Evolutionary conservation across 495 filamentous ascomycete species (phyloP), one percentile per base, ranked within the genome.

Genomic region (Hyaloscypha hepaticicola): DNA sequence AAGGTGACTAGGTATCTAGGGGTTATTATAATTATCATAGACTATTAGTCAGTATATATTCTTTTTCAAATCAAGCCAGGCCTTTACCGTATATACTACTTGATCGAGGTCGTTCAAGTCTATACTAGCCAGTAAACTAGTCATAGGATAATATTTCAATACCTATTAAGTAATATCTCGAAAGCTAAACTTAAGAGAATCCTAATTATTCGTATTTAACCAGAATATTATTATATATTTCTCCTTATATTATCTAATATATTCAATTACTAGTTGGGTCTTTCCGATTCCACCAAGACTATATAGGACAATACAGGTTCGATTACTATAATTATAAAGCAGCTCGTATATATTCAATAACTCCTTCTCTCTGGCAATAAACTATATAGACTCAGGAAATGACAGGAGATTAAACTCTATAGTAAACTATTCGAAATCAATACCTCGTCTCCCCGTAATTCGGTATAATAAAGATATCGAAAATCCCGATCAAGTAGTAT

Each of bases 11-110:
- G 38, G 21, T 28, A 7, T 61, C 28, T 52, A n/a, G 8, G 59
- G 59, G 29, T 61, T 63, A 28, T 82, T 78, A 31, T 72, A 73
- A 63, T 79, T 83, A 56, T 82, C 77, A 51, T 80, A 50, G 60
- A 75, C 75, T 1, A 66, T 69, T 55, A 82, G 72, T 73, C 75
- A 80, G 59, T 70, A 68, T 70, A 45, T 77, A 61, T 33, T 77
- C 69, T 58, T 72, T 69, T 2, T 0, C 0, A 51, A 3, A 12
- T 61, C 38, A 52, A 61, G 59, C 59, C 38, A 61, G 21, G 59
- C 59, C 59, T 50, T 61, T 14, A 61, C 38, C 31, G 48, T 34
- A 21, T 52, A 33, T 16, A 61, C 59, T 33, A 61, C 59, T 51
- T 61, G 38, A 52, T 61, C 22, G 59, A 61, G 59, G 28, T 61